A percentile compares a stretch with the other conserved stretches of the same genome.
Conservation (phyloP, 2,329 filamentous ascomycete species). For the Paecilomyces formosus region DNA sequence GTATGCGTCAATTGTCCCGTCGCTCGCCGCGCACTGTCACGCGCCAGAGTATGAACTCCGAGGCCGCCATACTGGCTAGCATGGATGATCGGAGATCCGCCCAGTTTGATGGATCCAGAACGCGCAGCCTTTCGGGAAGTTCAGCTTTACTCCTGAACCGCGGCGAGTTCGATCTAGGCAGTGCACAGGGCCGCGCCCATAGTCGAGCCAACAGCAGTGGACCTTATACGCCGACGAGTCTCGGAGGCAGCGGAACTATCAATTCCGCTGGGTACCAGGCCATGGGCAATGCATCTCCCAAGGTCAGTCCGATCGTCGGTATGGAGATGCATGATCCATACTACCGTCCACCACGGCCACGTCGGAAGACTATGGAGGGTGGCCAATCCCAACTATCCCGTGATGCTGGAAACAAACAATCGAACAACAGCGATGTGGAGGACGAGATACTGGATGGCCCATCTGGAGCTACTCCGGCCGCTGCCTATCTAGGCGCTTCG, state of each 20-base stretch:
- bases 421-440: conserved; percentile 23
- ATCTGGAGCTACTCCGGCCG: conserved; percentile 41
- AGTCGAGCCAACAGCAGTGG: conserved; percentile 54
- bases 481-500: conserved; percentile 47
- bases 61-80: conserved; percentile 67
- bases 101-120: conserved; percentile 45
- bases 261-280: conserved; percentile 52
- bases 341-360: conserved; percentile 74
- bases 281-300: conserved; percentile 35
- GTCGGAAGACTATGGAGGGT: conserved; percentile 57
- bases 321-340: conserved; percentile 64
- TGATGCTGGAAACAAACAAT: conserved; percentile 16
- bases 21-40: conserved; percentile 59
- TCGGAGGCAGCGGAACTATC: conserved; percentile 65
- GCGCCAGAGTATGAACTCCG: conserved; percentile 75
- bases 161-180: conserved; percentile 45
- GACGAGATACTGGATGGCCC: conserved; percentile 29
- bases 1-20: conserved; percentile 78
- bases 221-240: conserved; percentile 63
- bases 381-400: conserved; percentile 22
- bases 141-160: conserved; percentile 55
- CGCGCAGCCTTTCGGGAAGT: conserved; percentile 54
- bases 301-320: conserved; percentile 36
- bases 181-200: conserved; percentile 40
- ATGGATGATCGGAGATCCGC: conserved; percentile 59